Evolutionary conservation across 2,329 filamentous ascomycete species (phyloP), one percentile per base, ranked within the genome.

Genomic region (Aureobasidium lini): DNA sequence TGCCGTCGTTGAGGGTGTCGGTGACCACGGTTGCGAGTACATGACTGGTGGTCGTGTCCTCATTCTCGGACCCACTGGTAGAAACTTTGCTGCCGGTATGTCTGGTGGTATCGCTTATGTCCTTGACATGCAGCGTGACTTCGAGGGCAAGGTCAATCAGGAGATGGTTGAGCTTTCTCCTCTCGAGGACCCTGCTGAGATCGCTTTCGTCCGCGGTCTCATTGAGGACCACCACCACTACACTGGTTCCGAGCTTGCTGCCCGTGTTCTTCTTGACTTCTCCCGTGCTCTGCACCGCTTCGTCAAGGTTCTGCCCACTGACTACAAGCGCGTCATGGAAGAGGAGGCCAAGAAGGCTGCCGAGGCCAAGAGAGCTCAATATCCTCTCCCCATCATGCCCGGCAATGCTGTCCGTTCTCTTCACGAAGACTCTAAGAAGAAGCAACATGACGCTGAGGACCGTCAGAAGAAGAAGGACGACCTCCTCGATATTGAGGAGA

Each of bases 41-140:
- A 97, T 97, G 93, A 96, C 93, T 69, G 93, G 93, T 72, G 93
- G 93, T 71, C 90, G 92, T 70, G 81, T 96, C 53, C 79, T 97
- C 64, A 83, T 95, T 69, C 82, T 97, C 49, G 93, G 93, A 61
- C 85, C 84, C 68, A 96, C 91, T 70, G 93, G 93, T 47, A 92
- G 93, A 67, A 97, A 97, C 81, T 97, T 97, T 70, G 93, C 92
- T 67, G 93, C 93, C 62, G 93, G 93, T 81, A 97, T 97, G 93
- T 96, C 92, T 69, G 93, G 93, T 71, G 93, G 93, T 80, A 96
- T 97, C 69, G 92, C 92, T 16, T 97, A 96, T 69, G 85, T 96
- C 57, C 84, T 97, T 32, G 93, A 97, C 70, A 87, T 94, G 70
- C 84, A 93, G 72, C 83, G 88, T 65, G 90, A 96, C 76, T 96